Evolutionary conservation across 225 moss, liverwort and hornwort genomes (phyloP).

Genomic region (Ulota crispa): DNA sequence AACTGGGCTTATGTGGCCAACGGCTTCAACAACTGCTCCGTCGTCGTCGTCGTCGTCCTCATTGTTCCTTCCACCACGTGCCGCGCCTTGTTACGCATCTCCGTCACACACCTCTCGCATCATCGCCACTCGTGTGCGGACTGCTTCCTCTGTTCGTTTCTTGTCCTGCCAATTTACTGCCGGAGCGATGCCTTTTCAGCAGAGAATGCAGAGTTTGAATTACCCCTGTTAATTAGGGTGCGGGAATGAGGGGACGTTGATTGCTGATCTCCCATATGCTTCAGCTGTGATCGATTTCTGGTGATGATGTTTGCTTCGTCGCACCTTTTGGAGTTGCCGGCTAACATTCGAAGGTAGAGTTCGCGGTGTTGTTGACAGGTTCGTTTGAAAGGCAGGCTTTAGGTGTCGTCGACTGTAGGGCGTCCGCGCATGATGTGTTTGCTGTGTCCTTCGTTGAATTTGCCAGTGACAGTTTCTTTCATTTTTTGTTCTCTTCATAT

Average conservation of each 20-base stretch:
- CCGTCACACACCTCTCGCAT: not conserved
- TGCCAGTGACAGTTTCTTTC: not conserved
- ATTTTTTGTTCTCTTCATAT: not conserved
- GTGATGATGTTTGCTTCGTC: not conserved
- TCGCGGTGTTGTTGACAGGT: not conserved
- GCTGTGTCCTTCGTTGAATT: not conserved
- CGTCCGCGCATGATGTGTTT: not conserved
- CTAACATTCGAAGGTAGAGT: slow-evolving; percentile 6
- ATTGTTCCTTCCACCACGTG: too few relatives aligned
- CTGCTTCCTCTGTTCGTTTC: not conserved
- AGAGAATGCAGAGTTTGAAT: not conserved
- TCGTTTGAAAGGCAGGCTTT: not conserved
- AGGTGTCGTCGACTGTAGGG: not conserved
- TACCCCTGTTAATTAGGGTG: not conserved
- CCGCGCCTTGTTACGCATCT: too few relatives aligned
- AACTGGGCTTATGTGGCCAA: not conserved
- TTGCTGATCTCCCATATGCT: not conserved
- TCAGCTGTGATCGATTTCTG: not conserved
- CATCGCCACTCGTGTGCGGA: not conserved
- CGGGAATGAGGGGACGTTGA: not conserved
- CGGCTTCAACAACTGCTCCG: slow-evolving; percentile 25
- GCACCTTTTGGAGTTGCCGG: not conserved
- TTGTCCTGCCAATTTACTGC: not conserved
- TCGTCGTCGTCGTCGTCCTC: not conserved
- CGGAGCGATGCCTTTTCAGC: not conserved